A percentile compares a stretch with the other conserved stretches of the same genome.
phyloP scores from a whole-genome alignment of 1,284 basidiomycete species.

The Blastosporella zonata region DNA sequence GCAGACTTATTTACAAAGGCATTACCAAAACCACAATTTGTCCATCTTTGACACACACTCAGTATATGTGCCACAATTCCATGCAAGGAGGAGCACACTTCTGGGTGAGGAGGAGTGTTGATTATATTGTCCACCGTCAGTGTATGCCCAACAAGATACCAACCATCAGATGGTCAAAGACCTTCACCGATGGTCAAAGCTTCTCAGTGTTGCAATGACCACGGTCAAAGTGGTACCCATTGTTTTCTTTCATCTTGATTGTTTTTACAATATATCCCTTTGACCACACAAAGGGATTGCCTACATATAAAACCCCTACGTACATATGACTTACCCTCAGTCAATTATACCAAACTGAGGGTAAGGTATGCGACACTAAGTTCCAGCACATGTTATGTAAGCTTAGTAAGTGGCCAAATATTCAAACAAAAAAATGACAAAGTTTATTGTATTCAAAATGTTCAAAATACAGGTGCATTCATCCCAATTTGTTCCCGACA shows the following conservation, averaged over 20 bases:
- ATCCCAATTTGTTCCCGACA: background rate
- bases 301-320: too few species aligned
- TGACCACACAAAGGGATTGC: too few species aligned
- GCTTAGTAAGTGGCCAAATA: slow-evolving; percentile 9
- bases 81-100: background rate
- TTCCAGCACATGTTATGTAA: slow-evolving; percentile 15
- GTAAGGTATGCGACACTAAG: slow-evolving; percentile 2
- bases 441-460: background rate
- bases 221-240: too few species aligned
- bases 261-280: too few species aligned
- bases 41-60: background rate
- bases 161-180: too few species aligned
- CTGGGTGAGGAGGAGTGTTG: background rate
- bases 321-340: too few species aligned
- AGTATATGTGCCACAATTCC: background rate
- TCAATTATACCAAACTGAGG: too few species aligned
- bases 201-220: too few species aligned
- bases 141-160: too few species aligned
- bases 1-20: slow-evolving; percentile 7
- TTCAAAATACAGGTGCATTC: background rate
- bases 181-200: too few species aligned
- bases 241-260: too few species aligned
- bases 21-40: background rate
- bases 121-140: too few species aligned
- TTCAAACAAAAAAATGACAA: slow-evolving; percentile 1